Evolutionary conservation across 768 basidiomycete species (phyloP), one percentile per base, ranked within the genome.

Genomic region (Serendipita sp.): DNA sequence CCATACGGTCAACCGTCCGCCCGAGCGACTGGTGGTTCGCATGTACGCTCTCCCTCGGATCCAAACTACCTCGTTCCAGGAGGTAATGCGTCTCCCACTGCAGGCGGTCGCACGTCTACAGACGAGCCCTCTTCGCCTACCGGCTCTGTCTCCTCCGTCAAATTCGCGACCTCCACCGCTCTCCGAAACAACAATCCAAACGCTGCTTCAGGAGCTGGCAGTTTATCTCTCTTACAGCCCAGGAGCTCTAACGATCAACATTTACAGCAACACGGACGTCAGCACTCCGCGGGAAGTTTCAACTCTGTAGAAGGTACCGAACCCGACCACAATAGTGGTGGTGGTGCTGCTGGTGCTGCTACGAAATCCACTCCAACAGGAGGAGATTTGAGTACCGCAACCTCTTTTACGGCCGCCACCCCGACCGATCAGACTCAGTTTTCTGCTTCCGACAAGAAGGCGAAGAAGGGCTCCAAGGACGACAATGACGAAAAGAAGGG

Each of bases 121-220:
- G 76, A 77, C 64, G 63, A 74, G 34, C 65, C 64, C 16, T 18
- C 56, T 4, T 60, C 56, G 4, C 56, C 56, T 4, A 60, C 56
- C 28, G 56, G 56, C 16, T 60, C 56, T 10, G 37, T 35, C 32
- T 37, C 45, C 37, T 67, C 67, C 8, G 67, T 66, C n/a, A 67
- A 63, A n/a, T 68, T 68, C 38, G 38, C 45, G 1, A 68, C 65
- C 24, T 65, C 69, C 45, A 64, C 66, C 34, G 66, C 66, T 11
- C 66, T 70, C 13, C 53, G 68, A 15, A 56, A 66, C 48, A 69
- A 69, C 64, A 73, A 73, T 58, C 75, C 79, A 8, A 74, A 73
- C 3, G 74, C 78, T 2, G 66, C 70, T 3, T 74, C 68, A 44
- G 68, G 68, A 11, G 18, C 8, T 10, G 60, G 53, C 30, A 44